phyloP scores from a whole-genome alignment of 1,139 yeast genomes.

The Eremothecium cymbalariae region DNA sequence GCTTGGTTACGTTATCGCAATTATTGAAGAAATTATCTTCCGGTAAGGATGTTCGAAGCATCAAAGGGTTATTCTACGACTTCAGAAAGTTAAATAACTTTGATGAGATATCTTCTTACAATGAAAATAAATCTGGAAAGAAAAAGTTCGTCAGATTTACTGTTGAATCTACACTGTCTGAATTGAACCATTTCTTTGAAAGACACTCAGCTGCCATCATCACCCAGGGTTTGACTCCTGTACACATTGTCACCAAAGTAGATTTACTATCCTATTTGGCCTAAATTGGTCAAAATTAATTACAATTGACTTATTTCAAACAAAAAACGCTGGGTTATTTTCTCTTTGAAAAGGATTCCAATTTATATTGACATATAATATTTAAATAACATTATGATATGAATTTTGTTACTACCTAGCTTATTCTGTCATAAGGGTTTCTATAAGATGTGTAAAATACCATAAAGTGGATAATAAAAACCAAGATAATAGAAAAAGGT shows the following conservation, averaged over 20 bases:
- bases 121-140: constrained; percentile 54
- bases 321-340: too few species aligned
- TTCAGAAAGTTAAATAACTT: constrained; percentile 66
- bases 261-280: constrained; percentile 61
- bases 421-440: background rate
- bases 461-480: background rate
- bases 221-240: constrained; percentile 69
- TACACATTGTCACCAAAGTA: constrained; percentile 82
- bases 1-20: constrained; percentile 70
- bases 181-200: constrained; percentile 74
- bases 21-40: constrained; percentile 61
- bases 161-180: constrained; percentile 56
- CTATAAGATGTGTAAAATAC: background rate
- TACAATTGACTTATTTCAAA: too few species aligned
- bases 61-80: constrained; percentile 59
- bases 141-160: constrained; percentile 67
- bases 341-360: too few species aligned
- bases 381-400: constrained; percentile 1
- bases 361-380: background rate
- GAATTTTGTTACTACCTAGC: background rate
- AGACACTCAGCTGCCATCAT: constrained; percentile 81
- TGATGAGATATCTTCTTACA: constrained; percentile 51
- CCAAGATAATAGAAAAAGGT: background rate
- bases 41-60: constrained; percentile 51
- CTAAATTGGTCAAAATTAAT: too few species aligned